Percentiles rank a stretch among this genome's conserved stretches.
These are phyloP conservation scores for Leccinum fallax DNA, from an alignment of 1,284 basidiomycete species.

Conservation along the genomic window DNA sequence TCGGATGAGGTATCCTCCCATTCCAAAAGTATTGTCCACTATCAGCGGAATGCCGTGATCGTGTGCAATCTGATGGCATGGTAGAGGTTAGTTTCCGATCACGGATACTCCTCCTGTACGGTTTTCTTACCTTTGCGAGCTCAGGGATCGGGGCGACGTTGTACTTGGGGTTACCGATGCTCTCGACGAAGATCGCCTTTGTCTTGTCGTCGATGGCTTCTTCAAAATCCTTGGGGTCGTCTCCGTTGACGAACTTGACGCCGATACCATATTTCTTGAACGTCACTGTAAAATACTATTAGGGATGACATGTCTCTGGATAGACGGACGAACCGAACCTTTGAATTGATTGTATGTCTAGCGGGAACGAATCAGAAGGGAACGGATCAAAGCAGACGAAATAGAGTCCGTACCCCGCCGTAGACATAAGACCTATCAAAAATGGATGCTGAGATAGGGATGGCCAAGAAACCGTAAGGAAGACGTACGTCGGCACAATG, in stretches of 20 bases:
- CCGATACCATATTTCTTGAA: conserved; percentile 79
- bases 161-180: conserved; percentile 86
- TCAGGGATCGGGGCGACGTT: conserved; percentile 72
- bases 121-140: conserved; percentile 69
- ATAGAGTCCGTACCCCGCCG: conserved; percentile 57
- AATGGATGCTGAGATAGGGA: neutral
- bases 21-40: conserved; percentile 91
- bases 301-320: neutral
- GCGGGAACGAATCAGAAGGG: neutral
- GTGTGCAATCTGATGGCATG: conserved; percentile 71
- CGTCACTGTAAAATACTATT: conserved; percentile 59
- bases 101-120: too few relatives aligned
- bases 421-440: conserved; percentile 57
- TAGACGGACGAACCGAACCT: conserved; percentile 40
- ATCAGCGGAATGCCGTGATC: conserved; percentile 75
- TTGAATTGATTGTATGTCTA: conserved; percentile 89
- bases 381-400: neutral
- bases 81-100: too few relatives aligned
- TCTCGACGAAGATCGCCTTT: conserved; percentile 81
- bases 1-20: conserved; percentile 61
- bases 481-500: conserved; percentile 68
- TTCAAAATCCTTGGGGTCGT: conserved; percentile 66
- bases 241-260: conserved; percentile 74
- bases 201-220: conserved; percentile 80
- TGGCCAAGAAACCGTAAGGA: neutral